These are phyloP conservation scores for Aspergillus sp. DNA, from an alignment of 2,329 filamentous ascomycete genomes.

Conservation along the genomic window DNA sequence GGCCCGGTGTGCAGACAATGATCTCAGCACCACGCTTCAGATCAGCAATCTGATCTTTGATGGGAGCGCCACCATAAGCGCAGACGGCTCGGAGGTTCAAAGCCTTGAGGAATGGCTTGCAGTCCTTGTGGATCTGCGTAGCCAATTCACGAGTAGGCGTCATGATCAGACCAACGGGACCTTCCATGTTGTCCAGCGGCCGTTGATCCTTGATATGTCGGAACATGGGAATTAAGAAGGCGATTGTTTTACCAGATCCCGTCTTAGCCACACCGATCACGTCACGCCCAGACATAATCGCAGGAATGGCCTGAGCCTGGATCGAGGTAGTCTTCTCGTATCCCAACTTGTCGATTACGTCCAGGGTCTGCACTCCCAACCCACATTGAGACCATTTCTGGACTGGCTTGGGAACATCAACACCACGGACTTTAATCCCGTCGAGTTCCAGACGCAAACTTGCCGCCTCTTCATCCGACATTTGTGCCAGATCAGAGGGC, in stretches of 20 bases:
- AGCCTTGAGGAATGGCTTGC: slow-evolving; percentile 89
- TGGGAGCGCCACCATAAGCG: slow-evolving; percentile 91
- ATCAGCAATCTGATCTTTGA: slow-evolving; percentile 96
- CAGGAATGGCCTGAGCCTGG: slow-evolving; percentile 90
- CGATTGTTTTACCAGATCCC: slow-evolving; percentile 94
- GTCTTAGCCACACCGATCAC: slow-evolving; percentile 97
- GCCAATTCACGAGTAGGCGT: slow-evolving; percentile 93
- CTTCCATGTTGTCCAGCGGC: slow-evolving; percentile 78
- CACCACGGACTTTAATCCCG: slow-evolving; percentile 89
- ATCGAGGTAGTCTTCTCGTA: slow-evolving; percentile 92
- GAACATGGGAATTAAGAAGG: slow-evolving; percentile 95
- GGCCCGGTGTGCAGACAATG: slow-evolving; percentile 89
- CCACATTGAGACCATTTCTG: slow-evolving; percentile 97
- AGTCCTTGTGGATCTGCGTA: slow-evolving; percentile 90
- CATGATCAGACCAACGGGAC: slow-evolving; percentile 84
- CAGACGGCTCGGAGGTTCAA: slow-evolving; percentile 84
- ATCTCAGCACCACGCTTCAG: slow-evolving; percentile 94
- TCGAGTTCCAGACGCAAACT: slow-evolving; percentile 85
- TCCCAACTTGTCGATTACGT: slow-evolving; percentile 77
- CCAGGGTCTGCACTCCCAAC: slow-evolving; percentile 79
- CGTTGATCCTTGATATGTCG: slow-evolving; percentile 94
- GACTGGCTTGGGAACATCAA: slow-evolving; percentile 88
- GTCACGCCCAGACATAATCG: slow-evolving; percentile 94
- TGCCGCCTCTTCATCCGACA: slow-evolving; percentile 81
- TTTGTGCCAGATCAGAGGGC: slow-evolving; percentile 75